Evolutionary conservation across 371 early-diverging fungal genomes (phyloP).

Genomic region (Blakeslea trispora): DNA sequence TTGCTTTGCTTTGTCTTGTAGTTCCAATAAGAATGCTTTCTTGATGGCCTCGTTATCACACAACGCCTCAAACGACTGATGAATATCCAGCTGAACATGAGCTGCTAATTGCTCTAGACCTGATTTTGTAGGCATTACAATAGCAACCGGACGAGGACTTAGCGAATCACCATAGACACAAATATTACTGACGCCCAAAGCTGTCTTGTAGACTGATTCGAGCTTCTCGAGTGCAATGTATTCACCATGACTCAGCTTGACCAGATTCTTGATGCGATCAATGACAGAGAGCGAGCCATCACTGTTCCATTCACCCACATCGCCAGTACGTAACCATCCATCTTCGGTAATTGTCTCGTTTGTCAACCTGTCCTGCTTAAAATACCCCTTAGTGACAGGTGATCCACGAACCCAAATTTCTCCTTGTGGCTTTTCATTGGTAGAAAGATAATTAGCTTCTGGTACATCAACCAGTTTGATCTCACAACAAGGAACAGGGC

Average conservation of each 20-base stretch:
- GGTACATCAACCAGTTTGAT: slow-evolving; percentile 90
- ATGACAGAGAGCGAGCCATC: slow-evolving; percentile 72
- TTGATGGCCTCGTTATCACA: slow-evolving; percentile 48
- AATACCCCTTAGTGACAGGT: slow-evolving; percentile 67
- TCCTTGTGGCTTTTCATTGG: slow-evolving; percentile 72
- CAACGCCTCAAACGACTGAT: slow-evolving; percentile 42
- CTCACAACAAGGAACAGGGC: slow-evolving; percentile 81
- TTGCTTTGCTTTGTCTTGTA: slow-evolving; percentile 53
- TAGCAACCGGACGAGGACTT: slow-evolving; percentile 67
- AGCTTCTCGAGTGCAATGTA: slow-evolving; percentile 97
- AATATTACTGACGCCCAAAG: slow-evolving; percentile 75
- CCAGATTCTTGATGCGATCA: slow-evolving; percentile 81
- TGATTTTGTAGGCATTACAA: slow-evolving; percentile 68
- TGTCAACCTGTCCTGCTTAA: slow-evolving; percentile 67
- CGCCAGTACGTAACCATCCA: slow-evolving; percentile 93
- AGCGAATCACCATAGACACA: slow-evolving; percentile 85
- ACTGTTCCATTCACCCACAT: slow-evolving; percentile 78
- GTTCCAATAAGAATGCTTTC: slow-evolving; percentile 45
- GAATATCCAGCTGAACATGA: neutral
- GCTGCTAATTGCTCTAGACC: slow-evolving; percentile 16
- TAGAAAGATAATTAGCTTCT: slow-evolving; percentile 74
- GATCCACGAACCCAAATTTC: slow-evolving; percentile 88
- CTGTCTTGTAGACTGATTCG: slow-evolving; percentile 88
- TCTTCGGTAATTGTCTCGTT: slow-evolving; percentile 75
- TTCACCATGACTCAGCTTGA: slow-evolving; percentile 88